Evolutionary conservation across 768 basidiomycete species (phyloP).

Genomic region (Floccularia luteovirens): DNA sequence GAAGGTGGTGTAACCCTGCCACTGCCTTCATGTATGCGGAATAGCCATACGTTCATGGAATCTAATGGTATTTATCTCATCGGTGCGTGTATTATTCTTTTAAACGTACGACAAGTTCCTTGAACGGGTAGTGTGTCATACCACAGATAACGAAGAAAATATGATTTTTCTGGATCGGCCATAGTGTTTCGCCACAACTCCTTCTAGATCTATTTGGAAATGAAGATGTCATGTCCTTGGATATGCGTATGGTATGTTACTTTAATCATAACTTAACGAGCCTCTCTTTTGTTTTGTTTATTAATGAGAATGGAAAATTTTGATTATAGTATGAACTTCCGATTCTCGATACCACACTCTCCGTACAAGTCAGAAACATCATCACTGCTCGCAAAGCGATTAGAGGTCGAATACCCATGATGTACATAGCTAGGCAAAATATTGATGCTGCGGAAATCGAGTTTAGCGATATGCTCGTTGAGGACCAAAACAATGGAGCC

Average conservation of each 20-base stretch:
- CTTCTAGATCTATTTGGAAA: slow-evolving; percentile 79
- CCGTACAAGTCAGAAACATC: slow-evolving; percentile 81
- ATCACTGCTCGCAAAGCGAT: slow-evolving; percentile 57
- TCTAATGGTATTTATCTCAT: slow-evolving; percentile 88
- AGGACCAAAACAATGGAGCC: slow-evolving; percentile 95
- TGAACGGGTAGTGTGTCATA: neutral
- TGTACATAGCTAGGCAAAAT: slow-evolving; percentile 84
- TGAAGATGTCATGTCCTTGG: slow-evolving; percentile 66
- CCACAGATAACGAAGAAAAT: slow-evolving; percentile 77
- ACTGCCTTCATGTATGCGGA: slow-evolving; percentile 77
- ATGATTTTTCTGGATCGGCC: slow-evolving; percentile 90
- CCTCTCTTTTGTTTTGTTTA: slow-evolving; percentile 3
- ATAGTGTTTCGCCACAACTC: slow-evolving; percentile 73
- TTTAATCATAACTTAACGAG: slow-evolving; percentile 1
- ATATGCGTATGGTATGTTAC: slow-evolving; percentile 57
- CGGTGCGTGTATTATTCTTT: slow-evolving; percentile 40
- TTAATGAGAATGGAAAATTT: slow-evolving; percentile 4
- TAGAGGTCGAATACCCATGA: slow-evolving; percentile 44
- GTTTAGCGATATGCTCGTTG: slow-evolving; percentile 94
- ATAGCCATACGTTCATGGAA: slow-evolving; percentile 83
- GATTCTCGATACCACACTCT: slow-evolving; percentile 62
- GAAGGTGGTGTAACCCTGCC: slow-evolving; percentile 24
- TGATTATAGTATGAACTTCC: slow-evolving; percentile 59
- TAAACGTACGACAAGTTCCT: slow-evolving; percentile 5
- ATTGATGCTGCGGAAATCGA: slow-evolving; percentile 91